Conservation (phyloP, 2,329 filamentous ascomycete species). For the Pleurostoma richardsiae region DNA sequence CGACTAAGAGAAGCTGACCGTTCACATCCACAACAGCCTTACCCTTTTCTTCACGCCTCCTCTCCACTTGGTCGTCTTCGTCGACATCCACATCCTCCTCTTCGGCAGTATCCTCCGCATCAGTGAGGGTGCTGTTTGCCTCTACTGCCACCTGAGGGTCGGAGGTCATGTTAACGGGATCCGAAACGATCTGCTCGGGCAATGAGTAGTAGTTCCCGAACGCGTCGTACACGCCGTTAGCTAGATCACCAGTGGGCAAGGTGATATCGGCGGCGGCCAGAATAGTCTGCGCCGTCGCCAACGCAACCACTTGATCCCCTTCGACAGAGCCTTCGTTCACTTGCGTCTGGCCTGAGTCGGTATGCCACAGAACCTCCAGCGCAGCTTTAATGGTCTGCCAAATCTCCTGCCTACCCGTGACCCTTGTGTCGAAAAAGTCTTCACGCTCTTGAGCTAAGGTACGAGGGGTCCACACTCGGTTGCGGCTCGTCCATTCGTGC, state of each 20-base stretch:
- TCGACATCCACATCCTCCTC: constrained; percentile 11
- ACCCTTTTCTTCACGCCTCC: constrained; percentile 45
- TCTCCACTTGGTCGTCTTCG: constrained; percentile 9
- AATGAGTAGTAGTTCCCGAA: constrained; percentile 66
- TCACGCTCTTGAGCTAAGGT: constrained; percentile 65
- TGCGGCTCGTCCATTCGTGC: constrained; percentile 61
- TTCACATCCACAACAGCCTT: constrained; percentile 40
- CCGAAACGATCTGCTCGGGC: constrained; percentile 62
- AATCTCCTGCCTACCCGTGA: constrained; percentile 70
- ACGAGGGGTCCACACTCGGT: constrained; percentile 63
- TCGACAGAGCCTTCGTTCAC: constrained; percentile 2
- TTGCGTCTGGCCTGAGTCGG: constrained; percentile 17
- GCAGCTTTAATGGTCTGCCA: constrained; percentile 73
- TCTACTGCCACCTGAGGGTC: constrained; percentile 14
- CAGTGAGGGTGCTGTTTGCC: constrained; percentile 18
- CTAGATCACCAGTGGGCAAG: constrained; percentile 66
- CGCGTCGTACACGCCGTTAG: constrained; percentile 67
- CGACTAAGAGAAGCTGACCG: constrained; percentile 50
- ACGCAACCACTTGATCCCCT: constrained; percentile 27
- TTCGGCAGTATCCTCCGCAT: constrained; percentile 16
- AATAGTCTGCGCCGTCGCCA: constrained; percentile 73
- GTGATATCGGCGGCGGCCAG: constrained; percentile 74
- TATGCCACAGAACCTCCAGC: constrained; percentile 61
- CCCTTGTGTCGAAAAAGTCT: constrained; percentile 88
- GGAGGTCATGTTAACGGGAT: constrained; percentile 53